phyloP scores from a whole-genome alignment of 2,329 filamentous ascomycete species.

The Chalaropsis ovoidea region DNA sequence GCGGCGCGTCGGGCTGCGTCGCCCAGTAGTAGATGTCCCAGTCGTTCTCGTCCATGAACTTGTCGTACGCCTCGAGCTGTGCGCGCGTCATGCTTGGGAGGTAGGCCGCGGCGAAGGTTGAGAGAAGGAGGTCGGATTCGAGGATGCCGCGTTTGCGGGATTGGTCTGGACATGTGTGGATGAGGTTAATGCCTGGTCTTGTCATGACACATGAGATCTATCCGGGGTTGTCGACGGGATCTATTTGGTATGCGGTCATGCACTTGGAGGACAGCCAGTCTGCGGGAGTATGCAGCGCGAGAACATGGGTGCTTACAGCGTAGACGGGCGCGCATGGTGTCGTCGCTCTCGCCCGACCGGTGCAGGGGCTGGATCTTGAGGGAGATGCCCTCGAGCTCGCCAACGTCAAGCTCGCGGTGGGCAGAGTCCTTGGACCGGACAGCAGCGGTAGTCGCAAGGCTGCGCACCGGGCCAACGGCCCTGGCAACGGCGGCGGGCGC shows the following conservation, averaged over 20 bases:
- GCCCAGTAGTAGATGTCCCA: conserved; percentile 99
- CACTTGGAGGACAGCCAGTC: neutral
- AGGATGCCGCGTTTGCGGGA: conserved; percentile 92
- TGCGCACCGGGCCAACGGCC: conserved; percentile 24
- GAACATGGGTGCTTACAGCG: conserved; percentile 43
- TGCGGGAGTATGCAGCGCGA: neutral
- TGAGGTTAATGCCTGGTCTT: conserved; percentile 18
- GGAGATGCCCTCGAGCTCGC: conserved; percentile 74
- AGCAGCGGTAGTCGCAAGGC: conserved; percentile 28
- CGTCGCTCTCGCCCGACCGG: conserved; percentile 68
- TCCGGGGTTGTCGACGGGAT: neutral
- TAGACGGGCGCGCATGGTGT: conserved; percentile 81
- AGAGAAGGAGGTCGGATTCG: conserved; percentile 90
- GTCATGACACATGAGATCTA: too few relatives aligned
- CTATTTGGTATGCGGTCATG: neutral
- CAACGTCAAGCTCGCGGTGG: conserved; percentile 59
- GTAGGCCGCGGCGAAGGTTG: conserved; percentile 79
- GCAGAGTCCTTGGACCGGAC: conserved; percentile 27
- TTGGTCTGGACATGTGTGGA: conserved; percentile 56
- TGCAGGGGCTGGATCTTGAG: conserved; percentile 88
- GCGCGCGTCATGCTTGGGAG: conserved; percentile 60
- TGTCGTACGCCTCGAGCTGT: conserved; percentile 76
- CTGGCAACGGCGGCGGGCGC: conserved; percentile 25
- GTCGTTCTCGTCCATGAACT: conserved; percentile 96
- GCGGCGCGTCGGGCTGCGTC: conserved; percentile 65